Evolutionary conservation across 768 basidiomycete genomes (phyloP).

Genomic region (Cyclocybe cylindracea): DNA sequence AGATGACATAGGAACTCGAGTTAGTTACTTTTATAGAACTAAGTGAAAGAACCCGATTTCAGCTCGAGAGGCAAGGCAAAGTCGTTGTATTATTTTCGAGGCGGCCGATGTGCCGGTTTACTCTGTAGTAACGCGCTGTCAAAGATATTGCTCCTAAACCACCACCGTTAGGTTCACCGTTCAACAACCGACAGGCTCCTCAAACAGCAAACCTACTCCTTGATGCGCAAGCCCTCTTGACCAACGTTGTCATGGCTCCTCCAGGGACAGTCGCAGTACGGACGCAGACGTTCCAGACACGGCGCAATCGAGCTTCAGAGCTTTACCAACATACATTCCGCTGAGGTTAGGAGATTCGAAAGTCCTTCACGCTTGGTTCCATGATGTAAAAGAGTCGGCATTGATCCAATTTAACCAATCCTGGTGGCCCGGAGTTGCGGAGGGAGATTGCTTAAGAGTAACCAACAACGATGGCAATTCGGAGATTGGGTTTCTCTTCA

Average conservation of each 20-base stretch:
- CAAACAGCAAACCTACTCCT: too few species aligned
- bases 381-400: slow-evolving; percentile 61
- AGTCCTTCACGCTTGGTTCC: slow-evolving; percentile 72
- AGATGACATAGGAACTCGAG: slow-evolving; percentile 20
- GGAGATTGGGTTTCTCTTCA: slow-evolving; percentile 57
- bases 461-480: slow-evolving; percentile 40
- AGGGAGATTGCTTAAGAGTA: slow-evolving; percentile 74
- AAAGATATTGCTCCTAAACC: too few species aligned
- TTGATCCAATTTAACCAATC: slow-evolving; percentile 70
- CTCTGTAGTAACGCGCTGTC: too few species aligned
- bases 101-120: too few species aligned
- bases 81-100: too few species aligned
- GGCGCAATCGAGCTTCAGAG: slow-evolving; percentile 62
- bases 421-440: slow-evolving; percentile 76
- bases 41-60: slow-evolving; percentile 7
- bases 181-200: too few species aligned
- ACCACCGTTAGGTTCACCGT: too few species aligned
- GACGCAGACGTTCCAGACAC: slow-evolving; percentile 76
- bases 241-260: slow-evolving; percentile 47
- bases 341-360: slow-evolving; percentile 65
- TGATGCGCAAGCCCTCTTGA: too few species aligned
- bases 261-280: slow-evolving; percentile 65
- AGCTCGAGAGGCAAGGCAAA: too few species aligned
- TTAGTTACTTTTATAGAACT: slow-evolving; percentile 24
- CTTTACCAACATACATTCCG: slow-evolving; percentile 40